These are phyloP conservation scores for Colletotrichum filicis DNA, from an alignment of 2,329 filamentous ascomycete species.

Conservation along the genomic window DNA sequence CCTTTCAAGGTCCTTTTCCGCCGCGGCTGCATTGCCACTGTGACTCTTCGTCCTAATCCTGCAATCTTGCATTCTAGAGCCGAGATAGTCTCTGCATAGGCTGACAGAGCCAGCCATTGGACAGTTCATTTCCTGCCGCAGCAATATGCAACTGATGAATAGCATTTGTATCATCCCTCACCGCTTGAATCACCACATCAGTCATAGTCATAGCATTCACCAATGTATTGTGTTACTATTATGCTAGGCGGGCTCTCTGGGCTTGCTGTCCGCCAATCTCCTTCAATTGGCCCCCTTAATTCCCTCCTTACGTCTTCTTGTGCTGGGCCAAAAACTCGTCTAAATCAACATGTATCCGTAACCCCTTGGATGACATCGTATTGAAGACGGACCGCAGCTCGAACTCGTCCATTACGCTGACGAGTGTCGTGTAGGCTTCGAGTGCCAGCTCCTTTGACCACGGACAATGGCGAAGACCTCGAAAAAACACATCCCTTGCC, in stretches of 20 bases:
- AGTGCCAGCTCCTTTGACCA: conserved; percentile 62
- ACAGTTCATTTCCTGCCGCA: neutral
- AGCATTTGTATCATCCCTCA: neutral
- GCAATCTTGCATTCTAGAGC: neutral
- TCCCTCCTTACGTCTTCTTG: conserved; percentile 36
- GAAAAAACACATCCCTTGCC: conserved; percentile 60
- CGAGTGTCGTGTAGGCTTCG: conserved; percentile 61
- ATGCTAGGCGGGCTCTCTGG: neutral
- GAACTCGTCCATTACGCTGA: conserved; percentile 54
- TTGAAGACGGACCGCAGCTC: conserved; percentile 62
- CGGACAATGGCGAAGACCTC: conserved; percentile 59
- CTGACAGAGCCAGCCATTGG: neutral
- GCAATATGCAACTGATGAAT: neutral
- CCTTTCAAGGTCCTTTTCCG: neutral
- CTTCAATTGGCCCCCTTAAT: neutral
- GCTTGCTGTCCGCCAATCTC: neutral
- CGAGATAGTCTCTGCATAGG: neutral
- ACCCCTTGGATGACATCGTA: conserved; percentile 59
- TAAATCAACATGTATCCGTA: conserved; percentile 63
- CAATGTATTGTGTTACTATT: neutral
- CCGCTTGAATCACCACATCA: conserved; percentile 9
- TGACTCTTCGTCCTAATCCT: conserved; percentile 15
- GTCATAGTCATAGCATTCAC: neutral
- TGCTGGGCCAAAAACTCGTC: conserved; percentile 57
- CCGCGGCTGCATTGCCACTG: conserved; percentile 21